Conservation (phyloP, 2,329 filamentous ascomycete species). For the Alternaria novae-zelandiae region DNA sequence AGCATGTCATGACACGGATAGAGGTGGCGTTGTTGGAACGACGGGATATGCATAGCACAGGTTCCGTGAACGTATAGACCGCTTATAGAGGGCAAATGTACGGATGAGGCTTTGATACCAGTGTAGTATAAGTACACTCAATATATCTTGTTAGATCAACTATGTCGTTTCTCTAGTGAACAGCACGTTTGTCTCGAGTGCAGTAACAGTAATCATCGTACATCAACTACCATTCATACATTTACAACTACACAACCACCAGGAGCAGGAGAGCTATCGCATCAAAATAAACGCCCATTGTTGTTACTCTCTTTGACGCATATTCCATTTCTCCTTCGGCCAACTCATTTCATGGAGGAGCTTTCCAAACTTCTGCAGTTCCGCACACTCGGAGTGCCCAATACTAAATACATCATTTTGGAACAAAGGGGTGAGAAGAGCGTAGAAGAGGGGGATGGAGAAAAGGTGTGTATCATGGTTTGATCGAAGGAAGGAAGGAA, state of each 20-base stretch:
- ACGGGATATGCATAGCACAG: neutral
- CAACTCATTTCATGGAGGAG: neutral
- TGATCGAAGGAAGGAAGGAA: neutral
- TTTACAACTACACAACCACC: neutral
- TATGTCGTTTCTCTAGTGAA: neutral
- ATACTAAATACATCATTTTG: slow-evolving; percentile 12
- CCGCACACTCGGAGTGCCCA: neutral
- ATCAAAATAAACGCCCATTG: neutral
- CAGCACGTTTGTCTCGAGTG: neutral
- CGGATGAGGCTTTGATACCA: neutral
- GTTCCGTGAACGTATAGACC: neutral
- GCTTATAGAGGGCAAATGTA: neutral
- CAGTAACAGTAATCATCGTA: neutral
- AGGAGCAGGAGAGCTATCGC: neutral
- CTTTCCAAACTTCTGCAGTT: neutral
- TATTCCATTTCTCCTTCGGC: neutral
- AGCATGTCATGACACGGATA: neutral
- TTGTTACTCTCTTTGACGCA: neutral
- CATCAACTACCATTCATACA: slow-evolving; percentile 4
- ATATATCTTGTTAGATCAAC: neutral
- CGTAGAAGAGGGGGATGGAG: neutral
- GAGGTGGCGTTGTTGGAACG: neutral
- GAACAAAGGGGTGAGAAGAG: slow-evolving; percentile 2
- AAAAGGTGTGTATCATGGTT: neutral
- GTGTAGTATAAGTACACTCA: neutral